Percentiles rank a stretch among this genome's conserved stretches.
Evolutionary conservation across 1,139 yeast genomes (phyloP).

Genomic region (Wickerhamomyces sp.): DNA sequence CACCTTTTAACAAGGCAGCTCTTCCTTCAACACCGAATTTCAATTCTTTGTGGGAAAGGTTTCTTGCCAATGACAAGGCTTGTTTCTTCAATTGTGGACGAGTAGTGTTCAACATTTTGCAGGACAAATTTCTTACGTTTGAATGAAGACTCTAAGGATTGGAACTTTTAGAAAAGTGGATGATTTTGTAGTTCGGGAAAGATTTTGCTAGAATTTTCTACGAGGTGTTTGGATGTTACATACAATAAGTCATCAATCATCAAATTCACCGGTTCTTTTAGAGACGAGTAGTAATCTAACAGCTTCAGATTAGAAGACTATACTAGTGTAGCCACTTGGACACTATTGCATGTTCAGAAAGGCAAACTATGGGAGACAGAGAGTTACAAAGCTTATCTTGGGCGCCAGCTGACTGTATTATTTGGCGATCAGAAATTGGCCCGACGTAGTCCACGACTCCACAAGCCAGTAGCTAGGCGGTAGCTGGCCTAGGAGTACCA

Average conservation of each 20-base stretch:
- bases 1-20: conserved; percentile 94
- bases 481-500: too few species aligned
- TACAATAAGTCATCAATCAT: background rate
- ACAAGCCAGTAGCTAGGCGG: too few species aligned
- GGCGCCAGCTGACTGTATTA: too few species aligned
- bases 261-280: too few species aligned
- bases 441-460: too few species aligned
- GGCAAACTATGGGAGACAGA: too few species aligned
- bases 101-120: conserved; percentile 51
- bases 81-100: conserved; percentile 43
- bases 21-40: conserved; percentile 98
- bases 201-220: conserved; percentile 14
- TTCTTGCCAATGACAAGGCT: conserved; percentile 43
- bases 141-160: background rate
- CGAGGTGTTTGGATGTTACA: conserved; percentile 2
- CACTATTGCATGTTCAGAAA: too few species aligned
- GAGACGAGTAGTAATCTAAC: too few species aligned
- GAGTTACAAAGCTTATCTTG: too few species aligned
- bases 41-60: conserved; percentile 85
- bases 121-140: background rate
- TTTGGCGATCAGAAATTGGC: too few species aligned
- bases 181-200: background rate
- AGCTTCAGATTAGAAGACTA: too few species aligned
- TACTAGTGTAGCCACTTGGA: too few species aligned
- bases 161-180: background rate